Evolutionary conservation across 495 filamentous ascomycete genomes (phyloP), one percentile per base, ranked within the genome.

Genomic region (Hypoxylon fragiforme): DNA sequence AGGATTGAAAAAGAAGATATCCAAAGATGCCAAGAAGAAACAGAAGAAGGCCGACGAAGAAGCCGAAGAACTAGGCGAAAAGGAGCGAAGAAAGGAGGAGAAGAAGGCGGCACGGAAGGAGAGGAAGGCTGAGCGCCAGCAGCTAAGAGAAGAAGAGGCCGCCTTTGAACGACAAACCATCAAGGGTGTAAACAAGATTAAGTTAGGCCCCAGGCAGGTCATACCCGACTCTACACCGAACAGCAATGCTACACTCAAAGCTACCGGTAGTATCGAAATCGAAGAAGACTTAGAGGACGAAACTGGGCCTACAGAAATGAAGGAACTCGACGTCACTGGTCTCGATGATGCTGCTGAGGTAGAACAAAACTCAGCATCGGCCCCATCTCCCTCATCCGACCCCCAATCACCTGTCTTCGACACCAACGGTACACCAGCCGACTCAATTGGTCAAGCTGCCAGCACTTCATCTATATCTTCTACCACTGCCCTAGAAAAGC

Each of bases 401-500:
- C 78, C 81, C 13, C 70, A 81, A 36, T 89, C 88, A 4, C 82
- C 86, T 8, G 72, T 68, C 13, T 89, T 88, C 62, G 86, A 92
- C 62, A 73, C 75, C 54, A 76, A 78, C 24, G 75, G 76, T 40
- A 68, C 67, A 48, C 74, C 69, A 20, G 62, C 57, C 43, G 68
- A 70, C 44, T 62, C 63, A 24, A 60, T 54, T 20, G 66, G 59
- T 63, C 68, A 80, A 71, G 57, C 70, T 61, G 53, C 83, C 48
- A 88, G 87, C 39, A 79, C 80, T 43, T 89, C 88, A 31, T 89
- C 88, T 13, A 81, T 86, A 57, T 90, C 86, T 21, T 89, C 86
- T 13, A 76, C 86, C 40, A 69, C 83, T 41, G 69, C 83, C 6
- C 79, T 86, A 20, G 74, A 78, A 31, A 80, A 77, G 56, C 76